Evolutionary conservation across 2,329 filamentous ascomycete genomes (phyloP), one percentile per base, ranked within the genome.

Genomic region (Cadophora gregata): DNA sequence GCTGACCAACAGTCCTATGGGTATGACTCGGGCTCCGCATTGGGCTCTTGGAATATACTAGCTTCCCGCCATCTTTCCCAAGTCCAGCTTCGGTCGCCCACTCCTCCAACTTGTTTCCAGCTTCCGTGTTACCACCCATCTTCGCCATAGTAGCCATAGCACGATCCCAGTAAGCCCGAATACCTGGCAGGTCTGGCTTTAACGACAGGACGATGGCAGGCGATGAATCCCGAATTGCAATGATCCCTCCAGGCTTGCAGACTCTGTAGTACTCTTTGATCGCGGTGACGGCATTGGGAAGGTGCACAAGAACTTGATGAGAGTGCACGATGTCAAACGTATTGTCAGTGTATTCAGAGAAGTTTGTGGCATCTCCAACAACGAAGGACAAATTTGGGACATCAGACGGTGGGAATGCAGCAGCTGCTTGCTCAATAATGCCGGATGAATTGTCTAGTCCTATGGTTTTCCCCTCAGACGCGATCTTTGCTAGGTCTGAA

Each of bases 301-400:
- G 76, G 75, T 90, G 87, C 69, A 84, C 81, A 9, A 89, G 78
- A 6, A 89, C 81, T 72, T 88, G 85, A 70, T 88, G 84, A 21
- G 81, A 82, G 71, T 85, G 84, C 5, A 89, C 85, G 25, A 89
- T 75, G 70, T 90, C 87, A 67, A 89, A 89, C 2, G 78, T 74
- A 45, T 79, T 79, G 63, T 87, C 83, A 1, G 77, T 67, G 53
- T 82, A 77, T 80, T 73, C 68, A 7, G 55, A 55, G 7, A 79
- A 69, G 1, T 71, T 64, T 56, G 73, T 74, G 19, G 72, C 74
- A 31, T 75, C 62, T 19, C 61, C 69, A 4, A 69, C 62, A 3
- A 62, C 64, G 59, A 75, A 77, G 5, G 60, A 63, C 33, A 74
- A 62, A 50, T 77, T 70, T 14, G 69, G 67, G 14, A 70, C 38